These are phyloP conservation scores for Exophiala lecanii-corni DNA, from an alignment of 2,329 filamentous ascomycete genomes.

Conservation along the genomic window DNA sequence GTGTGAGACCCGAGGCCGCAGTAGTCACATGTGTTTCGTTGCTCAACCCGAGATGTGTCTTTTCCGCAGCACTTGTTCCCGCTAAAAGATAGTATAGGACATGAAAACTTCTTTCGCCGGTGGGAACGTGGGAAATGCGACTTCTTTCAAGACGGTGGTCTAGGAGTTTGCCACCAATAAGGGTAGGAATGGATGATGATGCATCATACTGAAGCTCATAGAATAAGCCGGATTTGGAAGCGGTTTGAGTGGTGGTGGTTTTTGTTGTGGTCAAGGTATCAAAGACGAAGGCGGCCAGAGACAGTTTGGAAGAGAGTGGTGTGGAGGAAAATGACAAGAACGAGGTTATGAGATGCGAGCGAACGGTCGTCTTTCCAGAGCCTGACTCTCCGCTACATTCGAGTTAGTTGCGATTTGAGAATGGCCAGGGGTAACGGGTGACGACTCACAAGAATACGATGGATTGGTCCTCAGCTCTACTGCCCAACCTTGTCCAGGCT, in stretches of 20 bases:
- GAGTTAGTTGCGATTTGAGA: slow-evolving; percentile 24
- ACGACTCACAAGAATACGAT: slow-evolving; percentile 79
- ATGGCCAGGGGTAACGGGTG: slow-evolving; percentile 19
- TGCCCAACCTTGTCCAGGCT: slow-evolving; percentile 78
- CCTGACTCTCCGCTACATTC: slow-evolving; percentile 82
- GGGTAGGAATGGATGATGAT: slow-evolving; percentile 73
- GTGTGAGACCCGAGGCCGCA: slow-evolving; percentile 41
- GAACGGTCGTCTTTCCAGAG: slow-evolving; percentile 90
- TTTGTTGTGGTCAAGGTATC: slow-evolving; percentile 96
- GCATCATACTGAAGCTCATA: slow-evolving; percentile 97
- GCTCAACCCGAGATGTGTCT: slow-evolving; percentile 71
- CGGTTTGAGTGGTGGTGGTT: slow-evolving; percentile 88
- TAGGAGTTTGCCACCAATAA: slow-evolving; percentile 90
- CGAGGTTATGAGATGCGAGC: slow-evolving; percentile 79
- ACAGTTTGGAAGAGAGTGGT: slow-evolving; percentile 87
- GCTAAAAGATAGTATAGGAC: slow-evolving; percentile 91
- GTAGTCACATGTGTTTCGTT: slow-evolving; percentile 38
- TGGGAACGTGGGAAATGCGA: slow-evolving; percentile 84
- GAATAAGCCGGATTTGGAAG: slow-evolving; percentile 91
- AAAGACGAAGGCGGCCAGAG: slow-evolving; percentile 90
- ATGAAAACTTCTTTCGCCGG: slow-evolving; percentile 94
- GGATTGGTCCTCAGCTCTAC: slow-evolving; percentile 88
- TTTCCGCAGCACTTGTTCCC: slow-evolving; percentile 86
- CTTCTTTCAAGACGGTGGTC: slow-evolving; percentile 91
- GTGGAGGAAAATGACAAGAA: slow-evolving; percentile 87